Base-by-base conservation (phyloP, 352 stramenopile species). In the Phytophthora hybrid region DNA sequence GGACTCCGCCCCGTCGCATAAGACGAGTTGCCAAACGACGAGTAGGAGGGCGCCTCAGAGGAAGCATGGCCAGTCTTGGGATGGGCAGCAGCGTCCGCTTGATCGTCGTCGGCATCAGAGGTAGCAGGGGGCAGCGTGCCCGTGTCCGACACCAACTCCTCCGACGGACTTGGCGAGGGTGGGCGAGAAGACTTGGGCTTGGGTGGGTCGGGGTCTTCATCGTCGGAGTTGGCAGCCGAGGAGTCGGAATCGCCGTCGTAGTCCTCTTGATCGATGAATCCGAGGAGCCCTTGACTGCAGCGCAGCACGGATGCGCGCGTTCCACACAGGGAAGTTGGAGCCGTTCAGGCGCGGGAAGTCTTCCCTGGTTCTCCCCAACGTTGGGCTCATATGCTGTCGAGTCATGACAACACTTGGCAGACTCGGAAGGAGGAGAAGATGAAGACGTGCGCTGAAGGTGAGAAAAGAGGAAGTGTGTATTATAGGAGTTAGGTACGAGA, bases 331-430 rank as follows among this genome's bases (percentile, higher is more conserved):
- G 59, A 74, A 69, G 51, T 64, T 69, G 59, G 59, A 69, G 26
- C 51, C 66, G 41, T 68, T 73, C 11, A 73, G 51, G 14, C 66
- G 19, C 9, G 66, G 58, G n/a, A 71, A 64, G 18, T 54, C 55
- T 63, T 63, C 44, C 9, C 19, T 4, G 3, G 51, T 63, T 66
- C 57, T 63, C 37, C n/a, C 46, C 37, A 72, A 46, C 65, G 57
- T 66, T 23, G 65, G 57, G 47, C 37, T 59, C 23, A 72, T 23
- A 46, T 65, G 21, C 34, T 71, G 64, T 71, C 46, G 56, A 56
- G 47, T 1, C 47, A 66, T 66, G 32, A 39, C 32, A 9, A 39
- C 32, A 10, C 32, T 39, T n/a, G 32, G 32, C 32, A 39, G 32
- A 39, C 3, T 5, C 11, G 32, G 32, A 39, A 39, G 32, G 7